Evolutionary conservation across 139 green algal species (phyloP), one percentile per base, ranked within the genome.

Genomic region (Tetradesmus obliquus): DNA sequence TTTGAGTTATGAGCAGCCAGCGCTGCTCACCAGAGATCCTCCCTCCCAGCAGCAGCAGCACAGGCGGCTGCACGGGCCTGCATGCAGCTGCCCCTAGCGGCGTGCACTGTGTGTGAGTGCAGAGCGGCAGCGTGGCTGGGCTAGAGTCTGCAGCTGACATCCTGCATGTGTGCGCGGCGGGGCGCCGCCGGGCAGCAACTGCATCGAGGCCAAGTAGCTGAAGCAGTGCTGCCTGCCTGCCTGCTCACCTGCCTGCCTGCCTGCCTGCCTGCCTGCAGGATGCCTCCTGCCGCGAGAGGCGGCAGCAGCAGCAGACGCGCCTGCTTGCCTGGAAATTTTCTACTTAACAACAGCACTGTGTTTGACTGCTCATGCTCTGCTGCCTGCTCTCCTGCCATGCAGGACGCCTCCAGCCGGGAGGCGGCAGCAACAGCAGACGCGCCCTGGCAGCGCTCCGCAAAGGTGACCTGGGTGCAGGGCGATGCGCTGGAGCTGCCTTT

Each of bases 131-230:
- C 93, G 97, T 99, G 24, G 89, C 96, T 20, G 97, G 97, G 4
- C 92, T 99, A n/a, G 98, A 99, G 94, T 99, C 99, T 93, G 96
- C 97, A 13, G 91, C 91, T 4, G 95, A 98, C 72, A 98, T 99
- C 96, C 95, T 99, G 53, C 91, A 87, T 9, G 95, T 72, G 60
- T 10, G 60, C 12, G 60, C 12, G 60, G 12, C 32, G 32, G 32
- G 32, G 32, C 32, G 32, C 32, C 32, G 32, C 32, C 32, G 32
- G 32, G 32, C 32, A 45, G 32, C 32, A 45, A 45, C 32, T 45
- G 32, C 32, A 45, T 45, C 32, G 32, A 45, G 32, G 32, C 32
- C 32, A 45, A 45, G 32, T 45, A 45, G 32, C 32, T 45, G 32
- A 45, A 45, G 32, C 32, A 45, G 32, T 45, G 32, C 32, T 45